Evolutionary conservation across 139 green algal genomes (phyloP), one percentile per base, ranked within the genome.

Genomic region (Micractinium conductrix): DNA sequence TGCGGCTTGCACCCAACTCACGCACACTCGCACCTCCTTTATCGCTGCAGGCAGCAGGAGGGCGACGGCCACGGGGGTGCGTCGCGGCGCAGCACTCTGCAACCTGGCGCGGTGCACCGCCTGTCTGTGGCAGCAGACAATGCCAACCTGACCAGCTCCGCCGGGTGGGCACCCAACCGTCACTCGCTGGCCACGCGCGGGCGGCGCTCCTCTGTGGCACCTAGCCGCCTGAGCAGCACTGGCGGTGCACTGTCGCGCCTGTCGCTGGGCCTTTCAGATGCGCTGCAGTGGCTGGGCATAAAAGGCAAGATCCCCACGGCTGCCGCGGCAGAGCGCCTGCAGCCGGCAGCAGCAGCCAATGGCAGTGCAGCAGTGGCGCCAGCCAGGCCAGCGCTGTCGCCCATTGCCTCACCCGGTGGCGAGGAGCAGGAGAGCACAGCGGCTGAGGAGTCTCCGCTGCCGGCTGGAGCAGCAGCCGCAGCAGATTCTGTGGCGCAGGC

Each of bases 231-330:
- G 60, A 72, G 38, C 67, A 63, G 35, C 37, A 63, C 69, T 30
- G 63, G 42, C 10, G 35, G 50, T 28, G 55, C 84, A n/a, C 53
- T 90, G 63, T 72, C 62, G 5, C 70, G 86, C 53, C 65, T 90
- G 53, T 90, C 86, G 1, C 53, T 89, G 62, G 81, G 86, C 10
- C 44, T 90, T 26, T 53, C 75, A 38, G 84, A 86, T 43, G 86
- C 86, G 12, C 75, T 90, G 45, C 72, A 86, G 14, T 74, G 85
- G 60, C 74, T 88, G 35, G 73, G 85, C 70, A 65, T 88, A 40
- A 58, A 35, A 4, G 80, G 80, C 30, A 79, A 60, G 12, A 68
- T 80, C 26, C 80, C 80, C 35, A 50, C 80, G 22, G 69, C 69
- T 6, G 21, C 80, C 5, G 67, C 50, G 1, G 14, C 45, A 19